Evolutionary conservation across 2,329 filamentous ascomycete genomes (phyloP).

Genomic region (Atkinsonella hypoxylon): DNA sequence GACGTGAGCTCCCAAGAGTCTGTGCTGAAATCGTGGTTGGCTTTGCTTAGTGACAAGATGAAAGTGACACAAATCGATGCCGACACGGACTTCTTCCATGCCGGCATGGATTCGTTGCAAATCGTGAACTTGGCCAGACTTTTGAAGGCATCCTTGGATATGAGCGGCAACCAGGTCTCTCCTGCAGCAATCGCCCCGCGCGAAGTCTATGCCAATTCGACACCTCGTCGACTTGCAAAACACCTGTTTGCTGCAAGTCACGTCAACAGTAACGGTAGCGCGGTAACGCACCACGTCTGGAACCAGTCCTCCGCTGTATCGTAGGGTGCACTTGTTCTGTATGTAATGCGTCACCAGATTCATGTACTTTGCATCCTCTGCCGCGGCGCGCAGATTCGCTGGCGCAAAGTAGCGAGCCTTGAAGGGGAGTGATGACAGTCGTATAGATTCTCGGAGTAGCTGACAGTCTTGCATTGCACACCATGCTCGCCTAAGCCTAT

Average conservation of each 20-base stretch:
- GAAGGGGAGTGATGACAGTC: slow-evolving; percentile 16
- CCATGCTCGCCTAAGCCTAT: slow-evolving; percentile 23
- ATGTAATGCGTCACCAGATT: slow-evolving; percentile 38
- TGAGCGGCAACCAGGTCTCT: slow-evolving; percentile 8
- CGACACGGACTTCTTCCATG: slow-evolving; percentile 24
- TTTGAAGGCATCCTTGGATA: slow-evolving; percentile 11
- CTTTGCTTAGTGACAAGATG: slow-evolving; percentile 8
- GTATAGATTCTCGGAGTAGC: too few species aligned
- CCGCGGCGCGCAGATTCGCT: slow-evolving; percentile 46
- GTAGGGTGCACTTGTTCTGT: slow-evolving; percentile 41
- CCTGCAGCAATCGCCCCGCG: slow-evolving; percentile 11
- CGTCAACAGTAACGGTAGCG: background rate
- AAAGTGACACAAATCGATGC: slow-evolving; percentile 10
- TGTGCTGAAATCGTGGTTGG: slow-evolving; percentile 14
- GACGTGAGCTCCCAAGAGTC: slow-evolving; percentile 13
- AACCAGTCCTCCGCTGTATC: slow-evolving; percentile 49
- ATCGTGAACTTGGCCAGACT: slow-evolving; percentile 17
- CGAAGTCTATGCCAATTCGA: slow-evolving; percentile 19
- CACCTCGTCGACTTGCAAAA: slow-evolving; percentile 14
- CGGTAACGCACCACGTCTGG: slow-evolving; percentile 39
- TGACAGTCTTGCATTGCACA: too few species aligned
- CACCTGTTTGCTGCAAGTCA: slow-evolving; percentile 4
- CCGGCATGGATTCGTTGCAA: slow-evolving; percentile 28
- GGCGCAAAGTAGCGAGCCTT: slow-evolving; percentile 49
- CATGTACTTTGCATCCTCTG: slow-evolving; percentile 37